Evolutionary conservation across 805 yeast genomes (phyloP), one percentile per base, ranked within the genome.

Genomic region (Cyberlindnera suaveolens): DNA sequence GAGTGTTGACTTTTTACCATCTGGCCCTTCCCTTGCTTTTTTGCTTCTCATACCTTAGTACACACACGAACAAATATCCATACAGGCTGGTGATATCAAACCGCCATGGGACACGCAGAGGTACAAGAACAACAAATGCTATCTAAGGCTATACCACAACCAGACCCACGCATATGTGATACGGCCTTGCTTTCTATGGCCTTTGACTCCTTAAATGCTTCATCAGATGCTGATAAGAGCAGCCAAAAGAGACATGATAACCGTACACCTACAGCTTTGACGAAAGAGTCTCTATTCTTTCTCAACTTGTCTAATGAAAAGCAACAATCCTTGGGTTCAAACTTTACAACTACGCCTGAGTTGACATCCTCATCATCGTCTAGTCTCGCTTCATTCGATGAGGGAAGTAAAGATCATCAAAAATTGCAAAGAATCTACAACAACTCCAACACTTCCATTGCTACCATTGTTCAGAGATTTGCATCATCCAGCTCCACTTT

Each of bases 391-490:
- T 55, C 60, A 11, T 53, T 53, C 37, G 54, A 52, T 30, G 44
- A 49, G 11, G 39, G 42, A 3, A 51, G 54, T 31, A 54, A 46
- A 15, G 56, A 50, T 31, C 50, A 45, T 26, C 43, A 46, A 31
- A 47, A 47, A 9, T 17, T 41, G 14, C 31, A 43, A 17, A 43
- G 36, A 20, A 42, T 48, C 5, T 48, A 43, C 41, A 43, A 37
- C 40, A 43, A 43, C 45, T 51, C 59, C 3, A 52, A 47, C 45
- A 48, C 58, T 3, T 56, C 60, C 2, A 42, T 50, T 29, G 55
- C 59, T 10, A 56, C 60, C 3, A 39, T 56, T 31, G 58, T 56
- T 18, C 55, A 51, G 38, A 45, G 49, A 34, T 27, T 50, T n/a
- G 37, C 52, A 13, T 53, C 58, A 15, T 53, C 57, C 9, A 54